Base-by-base conservation (phyloP, 257 asterid species). In the Linderniella brevidens region DNA sequence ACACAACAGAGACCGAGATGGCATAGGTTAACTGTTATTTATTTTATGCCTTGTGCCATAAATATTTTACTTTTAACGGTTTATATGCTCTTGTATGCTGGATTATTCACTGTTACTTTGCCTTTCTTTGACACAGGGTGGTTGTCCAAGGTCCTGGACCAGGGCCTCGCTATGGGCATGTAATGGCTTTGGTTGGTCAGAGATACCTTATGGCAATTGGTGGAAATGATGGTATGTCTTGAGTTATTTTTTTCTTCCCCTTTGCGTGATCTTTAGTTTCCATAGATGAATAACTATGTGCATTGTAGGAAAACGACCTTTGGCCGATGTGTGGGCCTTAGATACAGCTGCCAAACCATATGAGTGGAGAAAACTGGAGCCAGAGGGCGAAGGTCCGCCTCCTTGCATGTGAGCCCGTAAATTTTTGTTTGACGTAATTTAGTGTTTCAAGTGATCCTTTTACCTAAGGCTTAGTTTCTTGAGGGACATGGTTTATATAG, bases 301-400 rank as follows among this genome's bases (percentile, higher is more conserved):
- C 41, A 43, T 61, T 56, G 40, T 56, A 86, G 96, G 96, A 50
- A 86, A 86, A 58, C 79, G 94, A 15, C 85, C 97, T 58, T 68
- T 86, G 63, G 93, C 94, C 59, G 97, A 83, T 75, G 96, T 88
- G n/a, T 88, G 98, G 98, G 98, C 98, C 13, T 66, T 88, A 60
- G 98, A 88, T 72, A 88, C 98, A 58, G 98, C 98, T 64, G 98
- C 98, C 47, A 88, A 88, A 77, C 98, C 98, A 35, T 88, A 88
- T 63, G 98, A 88, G 68, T 88, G 96, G 98, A 74, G 94, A 64
- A 88, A 88, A 65, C 60, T 88, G 65, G 98, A 88, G 63, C 98
- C 98, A 32, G 98, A 88, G 74, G 98, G 98, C 50, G 98, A 88
- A 68, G 92, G 94, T 46, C 97, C 94, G 38, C 95, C 95, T 66